A percentile compares a stretch with the other conserved stretches of the same genome.
Evolutionary conservation across 345 rosid species (phyloP).

Genomic region (Citrus glauca): DNA sequence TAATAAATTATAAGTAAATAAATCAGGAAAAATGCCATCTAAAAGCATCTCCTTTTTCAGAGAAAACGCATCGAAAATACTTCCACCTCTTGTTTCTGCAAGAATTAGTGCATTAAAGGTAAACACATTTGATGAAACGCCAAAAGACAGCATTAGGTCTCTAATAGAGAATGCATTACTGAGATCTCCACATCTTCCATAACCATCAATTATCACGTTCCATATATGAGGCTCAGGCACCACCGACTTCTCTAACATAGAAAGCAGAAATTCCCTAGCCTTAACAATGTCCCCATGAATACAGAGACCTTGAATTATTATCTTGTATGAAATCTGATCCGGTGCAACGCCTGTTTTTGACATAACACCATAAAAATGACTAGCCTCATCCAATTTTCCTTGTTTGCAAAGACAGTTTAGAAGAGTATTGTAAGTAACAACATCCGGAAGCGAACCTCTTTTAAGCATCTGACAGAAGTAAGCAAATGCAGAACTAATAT

Average conservation of each 20-base stretch:
- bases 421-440: conserved; percentile 60
- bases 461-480: conserved; percentile 61
- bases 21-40: conserved; percentile 46
- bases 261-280: conserved; percentile 40
- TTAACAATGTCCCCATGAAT: conserved; percentile 37
- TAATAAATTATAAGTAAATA: conserved; percentile 66
- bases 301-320: conserved; percentile 56
- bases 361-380: conserved; percentile 44
- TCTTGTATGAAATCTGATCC: conserved; percentile 54
- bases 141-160: conserved; percentile 52
- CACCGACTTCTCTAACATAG: conserved; percentile 41
- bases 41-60: conserved; percentile 50
- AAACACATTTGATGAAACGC: conserved; percentile 61
- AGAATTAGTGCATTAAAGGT: conserved; percentile 64
- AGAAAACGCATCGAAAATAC: conserved; percentile 33
- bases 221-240: conserved; percentile 56
- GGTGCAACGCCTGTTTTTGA: conserved; percentile 48
- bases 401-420: conserved; percentile 56
- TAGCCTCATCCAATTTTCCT: conserved; percentile 55
- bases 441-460: conserved; percentile 58
- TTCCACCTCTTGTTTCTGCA: conserved; percentile 44
- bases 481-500: conserved; percentile 40
- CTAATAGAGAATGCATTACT: conserved; percentile 37
- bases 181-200: conserved; percentile 55
- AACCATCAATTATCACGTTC: conserved; percentile 60